Evolutionary conservation across 768 basidiomycete genomes (phyloP).

Genomic region (Amanita jacksonii): DNA sequence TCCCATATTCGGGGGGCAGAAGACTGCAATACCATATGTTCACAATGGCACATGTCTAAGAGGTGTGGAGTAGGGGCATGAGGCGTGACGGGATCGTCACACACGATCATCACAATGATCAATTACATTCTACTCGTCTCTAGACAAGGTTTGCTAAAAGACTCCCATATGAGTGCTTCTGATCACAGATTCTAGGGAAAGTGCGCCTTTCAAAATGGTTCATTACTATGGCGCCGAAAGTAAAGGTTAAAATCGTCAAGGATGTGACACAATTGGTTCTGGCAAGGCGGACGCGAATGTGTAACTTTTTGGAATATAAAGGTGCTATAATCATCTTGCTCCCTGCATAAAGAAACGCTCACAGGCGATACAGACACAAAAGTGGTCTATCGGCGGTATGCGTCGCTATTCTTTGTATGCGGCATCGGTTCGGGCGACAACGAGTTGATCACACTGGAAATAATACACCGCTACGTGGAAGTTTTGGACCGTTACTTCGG

Average conservation of each 20-base stretch:
- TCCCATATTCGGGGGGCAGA: too few relatives aligned
- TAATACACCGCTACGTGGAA: constrained; percentile 94
- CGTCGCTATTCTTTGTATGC: constrained; percentile 93
- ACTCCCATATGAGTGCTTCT: constrained; percentile 2
- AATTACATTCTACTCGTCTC: constrained; percentile 98
- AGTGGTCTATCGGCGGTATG: constrained; percentile 94
- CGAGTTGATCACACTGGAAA: constrained; percentile 88
- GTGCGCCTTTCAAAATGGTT: constrained; percentile 99
- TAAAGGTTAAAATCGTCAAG: constrained; percentile 95
- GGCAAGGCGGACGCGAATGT: constrained; percentile 93
- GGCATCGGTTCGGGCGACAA: constrained; percentile 84
- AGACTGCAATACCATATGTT: too few relatives aligned
- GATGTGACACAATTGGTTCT: constrained; percentile 97
- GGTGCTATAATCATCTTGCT: constrained; percentile 44
- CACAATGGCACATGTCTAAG: too few relatives aligned
- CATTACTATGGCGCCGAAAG: constrained; percentile 83
- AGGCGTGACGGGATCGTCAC: neutral
- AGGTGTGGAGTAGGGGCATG: too few relatives aligned
- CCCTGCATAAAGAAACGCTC: neutral
- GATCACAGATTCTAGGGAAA: constrained; percentile 53
- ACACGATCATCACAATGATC: constrained; percentile 46
- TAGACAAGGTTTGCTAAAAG: constrained; percentile 60
- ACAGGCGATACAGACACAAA: constrained; percentile 61
- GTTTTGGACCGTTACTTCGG: constrained; percentile 91
- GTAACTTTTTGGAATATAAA: constrained; percentile 98